Evolutionary conservation across 2,329 filamentous ascomycete genomes (phyloP), one percentile per base, ranked within the genome.

Genomic region (Sporothrix euskadiensis): DNA sequence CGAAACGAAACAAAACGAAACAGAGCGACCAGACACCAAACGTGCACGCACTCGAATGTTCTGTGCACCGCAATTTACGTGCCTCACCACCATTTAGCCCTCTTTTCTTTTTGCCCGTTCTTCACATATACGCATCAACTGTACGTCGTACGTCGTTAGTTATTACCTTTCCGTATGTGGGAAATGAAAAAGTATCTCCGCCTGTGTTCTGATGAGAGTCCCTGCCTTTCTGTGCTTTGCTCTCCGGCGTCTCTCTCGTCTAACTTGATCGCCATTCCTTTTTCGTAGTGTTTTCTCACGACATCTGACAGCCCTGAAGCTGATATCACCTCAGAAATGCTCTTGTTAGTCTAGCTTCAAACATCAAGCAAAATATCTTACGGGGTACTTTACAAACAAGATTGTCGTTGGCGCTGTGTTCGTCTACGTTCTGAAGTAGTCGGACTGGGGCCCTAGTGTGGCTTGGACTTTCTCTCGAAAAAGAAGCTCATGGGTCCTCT

Each of bases 1-100:
- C 61, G 61, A 65, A 65, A 65, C 61, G n/a, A 66, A 66, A 47
- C 61, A 47, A 66, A 47, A 66, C 39, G 22, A 47, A 66, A 47
- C 39, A 65, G 39, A 8, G 61, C 22, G 61, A 1, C 61, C 61
- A 47, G 39, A n/a, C 4, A 12, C 3, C 10, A 41, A 14, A 8
- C 39, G 61, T 66, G 61, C 61, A 22, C 35, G 35, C 61, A 26
- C 22, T 12, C 26, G 5, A 3, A 47, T 65, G 10, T 47, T 14
- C 59, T 44, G 19, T 57, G 54, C 54, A 16, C 44, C 19, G 14
- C 44, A 49, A 3, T 49, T 6, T 19, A 4, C 44, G 14, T 49
- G 44, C 44, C 44, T 16, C 44, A 49, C 44, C 56, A 59, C 19
- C 56, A 22, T 22, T 35, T 35, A 35, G 30, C 30, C 56, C 56